Evolutionary conservation across 2,329 filamentous ascomycete genomes (phyloP), one percentile per base, ranked within the genome.

Genomic region (Mariannaea sp.): DNA sequence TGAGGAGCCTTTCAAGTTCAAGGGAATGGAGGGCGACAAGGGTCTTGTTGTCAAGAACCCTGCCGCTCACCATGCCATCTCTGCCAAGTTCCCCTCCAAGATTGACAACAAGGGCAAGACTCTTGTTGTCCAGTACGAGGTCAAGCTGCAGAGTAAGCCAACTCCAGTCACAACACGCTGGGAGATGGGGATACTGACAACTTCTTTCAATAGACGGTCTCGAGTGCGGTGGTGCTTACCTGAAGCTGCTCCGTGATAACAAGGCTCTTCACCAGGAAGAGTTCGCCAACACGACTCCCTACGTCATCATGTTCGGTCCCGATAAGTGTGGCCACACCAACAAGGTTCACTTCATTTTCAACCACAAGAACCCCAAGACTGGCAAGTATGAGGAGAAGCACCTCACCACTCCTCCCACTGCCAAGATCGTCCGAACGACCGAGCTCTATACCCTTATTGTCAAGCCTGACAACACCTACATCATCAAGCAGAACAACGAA

Each of bases 361-460:
- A 95, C 79, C 94, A 99, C 89, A 99, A 97, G 90, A 99, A 97
- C 86, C 94, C 94, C 73, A 97, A 96, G 89, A 97, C 92, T 40
- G 93, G 93, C 80, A 91, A 97, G 77, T 99, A 99, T 71, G 93
- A 99, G 84, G 94, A 99, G 89, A 99, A 99, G 88, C 94, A 99
- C 79, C 84, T 99, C 61, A 86, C 84, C 72, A 83, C 83, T 68
- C 88, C 93, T 61, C 92, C 94, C 57, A 82, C 87, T 55, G 92
- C 92, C 71, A 89, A 87, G 73, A 94, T 96, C 69, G 82, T 86
- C 80, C 97, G 97, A 87, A 88, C 90, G 60, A 89, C 90, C 59
- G 88, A 93, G 75, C 88, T 99, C 59, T 99, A 99, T 84, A 97
- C 94, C 57, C 83, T 99, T 67, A 91, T 97, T 67, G 90, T 99